These are phyloP conservation scores for Candida sonorensis DNA, from an alignment of 805 yeast species.

Conservation along the genomic window DNA sequence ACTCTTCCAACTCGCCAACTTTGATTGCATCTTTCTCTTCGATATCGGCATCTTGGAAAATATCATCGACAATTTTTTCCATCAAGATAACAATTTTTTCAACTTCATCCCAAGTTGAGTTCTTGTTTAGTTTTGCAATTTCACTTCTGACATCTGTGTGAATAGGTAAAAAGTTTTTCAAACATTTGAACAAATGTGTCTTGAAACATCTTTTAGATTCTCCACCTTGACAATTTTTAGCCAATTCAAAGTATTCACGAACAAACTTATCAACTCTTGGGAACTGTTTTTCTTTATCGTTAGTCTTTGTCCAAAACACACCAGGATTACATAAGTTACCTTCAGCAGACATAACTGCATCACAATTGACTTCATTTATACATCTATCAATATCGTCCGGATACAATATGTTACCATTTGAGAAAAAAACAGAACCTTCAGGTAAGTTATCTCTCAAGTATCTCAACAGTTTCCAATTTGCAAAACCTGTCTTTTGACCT, in stretches of 20 bases:
- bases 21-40: constrained; percentile 47
- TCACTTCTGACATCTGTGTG: constrained; percentile 75
- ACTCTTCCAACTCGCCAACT: constrained; percentile 45
- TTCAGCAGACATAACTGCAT: constrained; percentile 97
- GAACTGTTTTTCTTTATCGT: constrained; percentile 55
- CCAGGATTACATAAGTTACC: constrained; percentile 94
- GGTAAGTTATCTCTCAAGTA: constrained; percentile 76
- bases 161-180: constrained; percentile 70
- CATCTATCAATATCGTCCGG: constrained; percentile 78
- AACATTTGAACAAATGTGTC: constrained; percentile 82
- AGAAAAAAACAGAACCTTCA: constrained; percentile 75
- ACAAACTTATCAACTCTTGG: constrained; percentile 81
- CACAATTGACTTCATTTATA: constrained; percentile 55
- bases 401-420: constrained; percentile 92
- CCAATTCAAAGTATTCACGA: constrained; percentile 85
- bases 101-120: constrained; percentile 38
- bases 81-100: constrained; percentile 52
- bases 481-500: constrained; percentile 93
- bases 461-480: constrained; percentile 80
- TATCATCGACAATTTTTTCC: constrained; percentile 55
- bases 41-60: constrained; percentile 48
- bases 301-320: constrained; percentile 54
- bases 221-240: constrained; percentile 48
- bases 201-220: constrained; percentile 85
- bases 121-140: constrained; percentile 47